Evolutionary conservation across 208 protist genomes (phyloP).

Genomic region (Eutreptiella sp.): DNA sequence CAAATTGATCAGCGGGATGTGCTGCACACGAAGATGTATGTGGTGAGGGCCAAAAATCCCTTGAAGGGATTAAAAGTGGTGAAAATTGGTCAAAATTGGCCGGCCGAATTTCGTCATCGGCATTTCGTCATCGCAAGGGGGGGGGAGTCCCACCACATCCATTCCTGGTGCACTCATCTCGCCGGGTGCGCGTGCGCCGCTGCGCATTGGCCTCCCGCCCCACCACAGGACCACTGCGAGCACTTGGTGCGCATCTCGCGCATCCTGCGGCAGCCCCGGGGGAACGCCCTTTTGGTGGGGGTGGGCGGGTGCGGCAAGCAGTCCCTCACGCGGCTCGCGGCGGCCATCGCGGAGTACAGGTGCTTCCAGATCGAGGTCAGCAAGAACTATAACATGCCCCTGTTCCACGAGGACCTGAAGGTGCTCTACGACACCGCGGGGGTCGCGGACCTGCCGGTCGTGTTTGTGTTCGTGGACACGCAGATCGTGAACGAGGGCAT

Average conservation of each 20-base stretch:
- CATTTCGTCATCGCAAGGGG: too few species aligned
- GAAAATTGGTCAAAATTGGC: too few species aligned
- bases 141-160: too few species aligned
- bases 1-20: too few species aligned
- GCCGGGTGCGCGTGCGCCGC: too few species aligned
- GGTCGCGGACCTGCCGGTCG: constrained; percentile 65
- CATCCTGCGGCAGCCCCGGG: constrained; percentile 89
- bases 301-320: constrained; percentile 93
- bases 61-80: too few species aligned
- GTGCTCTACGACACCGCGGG: constrained; percentile 66
- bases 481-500: constrained; percentile 91
- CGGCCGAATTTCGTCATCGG: too few species aligned
- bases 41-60: too few species aligned
- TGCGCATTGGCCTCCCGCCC: too few species aligned
- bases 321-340: constrained; percentile 84
- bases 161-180: too few species aligned
- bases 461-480: constrained; percentile 90
- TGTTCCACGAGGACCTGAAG: constrained; percentile 73
- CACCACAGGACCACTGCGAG: constrained; percentile 88
- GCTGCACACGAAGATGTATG: too few species aligned
- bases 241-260: constrained; percentile 90
- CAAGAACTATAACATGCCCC: constrained; percentile 74
- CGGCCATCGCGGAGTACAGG: constrained; percentile 75
- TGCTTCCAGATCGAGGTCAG: constrained; percentile 82
- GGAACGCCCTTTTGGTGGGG: constrained; percentile 92